Conservation (phyloP, 2,329 filamentous ascomycete species). For the Fusarium siculi region DNA sequence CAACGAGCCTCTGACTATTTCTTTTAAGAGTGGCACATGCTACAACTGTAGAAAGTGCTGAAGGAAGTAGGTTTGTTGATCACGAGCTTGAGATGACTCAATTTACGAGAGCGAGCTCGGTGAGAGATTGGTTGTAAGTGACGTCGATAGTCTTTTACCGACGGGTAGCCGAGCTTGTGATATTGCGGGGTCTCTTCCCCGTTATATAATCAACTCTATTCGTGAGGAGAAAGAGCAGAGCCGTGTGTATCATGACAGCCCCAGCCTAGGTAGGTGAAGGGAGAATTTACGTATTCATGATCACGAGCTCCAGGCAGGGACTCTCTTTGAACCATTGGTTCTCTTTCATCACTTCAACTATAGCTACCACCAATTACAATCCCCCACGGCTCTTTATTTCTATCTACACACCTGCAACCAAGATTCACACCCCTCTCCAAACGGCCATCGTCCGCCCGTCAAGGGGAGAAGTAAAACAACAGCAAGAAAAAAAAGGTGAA, state of each 20-base stretch:
- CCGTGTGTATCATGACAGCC: background rate
- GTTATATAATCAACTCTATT: constrained; percentile 19
- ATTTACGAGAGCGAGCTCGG: constrained; percentile 9
- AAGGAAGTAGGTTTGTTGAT: constrained; percentile 1
- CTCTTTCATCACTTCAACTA: background rate
- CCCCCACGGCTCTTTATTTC: constrained; percentile 13
- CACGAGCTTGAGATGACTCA: constrained; percentile 16
- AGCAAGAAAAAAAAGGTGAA: constrained; percentile 9
- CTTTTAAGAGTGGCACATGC: background rate
- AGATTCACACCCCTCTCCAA: constrained; percentile 27
- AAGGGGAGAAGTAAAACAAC: background rate
- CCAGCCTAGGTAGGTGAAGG: background rate
- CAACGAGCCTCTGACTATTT: background rate
- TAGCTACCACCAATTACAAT: constrained; percentile 10
- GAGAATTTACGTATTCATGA: background rate
- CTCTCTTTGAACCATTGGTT: background rate
- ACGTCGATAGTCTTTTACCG: constrained; percentile 54
- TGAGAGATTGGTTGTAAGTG: constrained; percentile 25
- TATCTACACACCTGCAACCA: background rate
- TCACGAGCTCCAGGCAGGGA: background rate
- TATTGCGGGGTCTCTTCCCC: constrained; percentile 59
- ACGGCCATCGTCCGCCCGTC: constrained; percentile 19
- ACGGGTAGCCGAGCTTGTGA: constrained; percentile 67
- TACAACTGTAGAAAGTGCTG: background rate
- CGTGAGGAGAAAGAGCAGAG: background rate